Evolutionary conservation across 441 rosid genomes (phyloP).

Genomic region (Eutrema salsugineum): DNA sequence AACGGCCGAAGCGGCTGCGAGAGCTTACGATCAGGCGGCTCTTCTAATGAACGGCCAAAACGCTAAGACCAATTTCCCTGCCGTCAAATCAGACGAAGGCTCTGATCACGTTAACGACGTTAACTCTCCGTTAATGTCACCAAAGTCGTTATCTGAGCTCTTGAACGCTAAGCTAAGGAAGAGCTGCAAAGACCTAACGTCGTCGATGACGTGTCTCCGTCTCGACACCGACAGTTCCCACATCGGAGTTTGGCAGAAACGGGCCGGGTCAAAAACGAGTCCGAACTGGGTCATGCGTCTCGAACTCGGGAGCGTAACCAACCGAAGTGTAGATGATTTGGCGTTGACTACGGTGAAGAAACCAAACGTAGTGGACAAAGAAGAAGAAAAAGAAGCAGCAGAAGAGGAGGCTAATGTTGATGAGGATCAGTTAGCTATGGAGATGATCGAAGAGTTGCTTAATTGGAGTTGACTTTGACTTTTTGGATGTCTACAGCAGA

Average conservation of each 20-base stretch:
- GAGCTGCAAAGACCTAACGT: slow-evolving; percentile 54
- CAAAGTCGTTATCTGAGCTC: slow-evolving; percentile 52
- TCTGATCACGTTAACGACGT: not conserved
- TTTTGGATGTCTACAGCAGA: not conserved
- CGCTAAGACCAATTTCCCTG: slow-evolving; percentile 77
- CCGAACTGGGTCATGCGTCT: slow-evolving; percentile 72
- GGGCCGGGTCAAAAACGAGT: slow-evolving; percentile 53
- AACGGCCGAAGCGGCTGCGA: slow-evolving; percentile 80
- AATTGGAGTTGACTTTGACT: slow-evolving; percentile 38
- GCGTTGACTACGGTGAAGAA: slow-evolving; percentile 20
- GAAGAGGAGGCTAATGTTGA: slow-evolving; percentile 19
- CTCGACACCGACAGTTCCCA: slow-evolving; percentile 73
- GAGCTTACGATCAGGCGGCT: slow-evolving; percentile 77
- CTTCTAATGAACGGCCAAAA: slow-evolving; percentile 69
- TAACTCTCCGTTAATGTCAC: slow-evolving; percentile 31
- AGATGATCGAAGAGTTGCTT: slow-evolving; percentile 76
- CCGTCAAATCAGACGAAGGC: slow-evolving; percentile 17
- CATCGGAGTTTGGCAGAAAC: slow-evolving; percentile 85
- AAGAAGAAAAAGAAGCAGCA: slow-evolving; percentile 33
- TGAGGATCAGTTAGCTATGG: slow-evolving; percentile 51
- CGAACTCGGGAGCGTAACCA: slow-evolving; percentile 40
- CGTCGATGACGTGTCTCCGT: slow-evolving; percentile 75
- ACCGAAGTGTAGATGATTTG: not conserved
- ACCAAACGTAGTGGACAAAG: slow-evolving; percentile 8
- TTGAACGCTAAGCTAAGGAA: slow-evolving; percentile 56